phyloP scores from a whole-genome alignment of 2,329 filamentous ascomycete species.

The Alternaria rosae region DNA sequence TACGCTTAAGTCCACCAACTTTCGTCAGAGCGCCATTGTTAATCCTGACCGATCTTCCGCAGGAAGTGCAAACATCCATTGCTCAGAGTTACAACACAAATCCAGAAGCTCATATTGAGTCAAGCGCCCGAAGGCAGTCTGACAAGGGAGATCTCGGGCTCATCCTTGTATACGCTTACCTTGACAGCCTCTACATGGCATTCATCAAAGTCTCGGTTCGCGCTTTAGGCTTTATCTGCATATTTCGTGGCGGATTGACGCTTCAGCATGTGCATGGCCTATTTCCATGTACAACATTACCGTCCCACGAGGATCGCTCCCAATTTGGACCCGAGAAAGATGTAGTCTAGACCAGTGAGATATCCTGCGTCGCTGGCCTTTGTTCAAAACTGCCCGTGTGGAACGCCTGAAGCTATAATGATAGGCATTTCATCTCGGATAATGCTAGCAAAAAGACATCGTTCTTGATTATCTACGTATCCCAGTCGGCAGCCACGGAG shows the following conservation, averaged over 20 bases:
- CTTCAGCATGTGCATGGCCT: not conserved
- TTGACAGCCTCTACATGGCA: not conserved
- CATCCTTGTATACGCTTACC: not conserved
- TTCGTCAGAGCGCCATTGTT: not conserved
- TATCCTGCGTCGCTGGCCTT: no score
- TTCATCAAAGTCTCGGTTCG: not conserved
- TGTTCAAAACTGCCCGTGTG: not conserved
- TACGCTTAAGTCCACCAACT: not conserved
- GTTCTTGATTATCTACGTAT: not conserved
- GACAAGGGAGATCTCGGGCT: not conserved
- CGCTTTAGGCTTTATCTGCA: not conserved
- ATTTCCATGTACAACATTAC: not conserved
- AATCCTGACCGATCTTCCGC: not conserved
- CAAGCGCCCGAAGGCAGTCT: not conserved
- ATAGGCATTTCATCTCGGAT: not conserved
- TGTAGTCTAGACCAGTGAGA: not conserved
- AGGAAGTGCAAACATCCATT: not conserved
- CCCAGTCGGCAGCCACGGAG: not conserved
- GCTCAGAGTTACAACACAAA: not conserved
- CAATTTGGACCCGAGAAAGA: not conserved
- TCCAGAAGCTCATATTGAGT: not conserved
- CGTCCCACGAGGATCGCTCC: not conserved
- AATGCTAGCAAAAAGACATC: not conserved
- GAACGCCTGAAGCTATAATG: not conserved
- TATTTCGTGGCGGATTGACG: not conserved